Evolutionary conservation across 768 basidiomycete genomes (phyloP).

Genomic region (Dictyophora rubrovolvata): DNA sequence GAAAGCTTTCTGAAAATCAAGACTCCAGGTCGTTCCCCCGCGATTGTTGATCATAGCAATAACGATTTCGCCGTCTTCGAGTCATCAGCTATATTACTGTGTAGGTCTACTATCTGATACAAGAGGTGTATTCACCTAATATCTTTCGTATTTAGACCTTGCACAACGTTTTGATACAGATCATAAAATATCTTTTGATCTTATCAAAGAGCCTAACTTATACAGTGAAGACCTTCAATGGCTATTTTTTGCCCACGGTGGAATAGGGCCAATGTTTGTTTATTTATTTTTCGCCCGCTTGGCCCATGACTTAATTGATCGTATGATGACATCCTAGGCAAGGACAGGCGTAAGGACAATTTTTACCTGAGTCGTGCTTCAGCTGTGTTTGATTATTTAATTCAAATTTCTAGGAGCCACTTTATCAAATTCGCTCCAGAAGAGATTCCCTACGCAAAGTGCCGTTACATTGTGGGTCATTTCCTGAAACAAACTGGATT

Average conservation of each 20-base stretch:
- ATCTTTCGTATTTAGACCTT: background rate
- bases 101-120: background rate
- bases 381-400: background rate
- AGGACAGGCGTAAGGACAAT: constrained; percentile 16
- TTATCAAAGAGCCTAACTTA: constrained; percentile 16
- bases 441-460: constrained; percentile 16
- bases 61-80: constrained; percentile 18
- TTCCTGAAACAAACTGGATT: background rate
- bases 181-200: constrained; percentile 26
- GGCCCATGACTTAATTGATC: constrained; percentile 42
- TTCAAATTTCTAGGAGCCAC: background rate
- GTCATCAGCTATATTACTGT: constrained; percentile 27
- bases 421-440: background rate
- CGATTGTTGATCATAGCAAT: constrained; percentile 49
- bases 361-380: constrained; percentile 21
- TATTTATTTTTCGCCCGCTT: background rate
- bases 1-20: background rate
- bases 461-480: constrained; percentile 28
- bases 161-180: constrained; percentile 25
- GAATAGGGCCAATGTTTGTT: constrained; percentile 60
- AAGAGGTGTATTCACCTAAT: background rate
- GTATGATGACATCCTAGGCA: constrained; percentile 48
- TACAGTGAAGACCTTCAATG: constrained; percentile 24
- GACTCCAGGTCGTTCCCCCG: constrained; percentile 44
- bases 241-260: constrained; percentile 49